phyloP scores from a whole-genome alignment of 805 yeast species.

The Kluyveromyces siamensis region DNA sequence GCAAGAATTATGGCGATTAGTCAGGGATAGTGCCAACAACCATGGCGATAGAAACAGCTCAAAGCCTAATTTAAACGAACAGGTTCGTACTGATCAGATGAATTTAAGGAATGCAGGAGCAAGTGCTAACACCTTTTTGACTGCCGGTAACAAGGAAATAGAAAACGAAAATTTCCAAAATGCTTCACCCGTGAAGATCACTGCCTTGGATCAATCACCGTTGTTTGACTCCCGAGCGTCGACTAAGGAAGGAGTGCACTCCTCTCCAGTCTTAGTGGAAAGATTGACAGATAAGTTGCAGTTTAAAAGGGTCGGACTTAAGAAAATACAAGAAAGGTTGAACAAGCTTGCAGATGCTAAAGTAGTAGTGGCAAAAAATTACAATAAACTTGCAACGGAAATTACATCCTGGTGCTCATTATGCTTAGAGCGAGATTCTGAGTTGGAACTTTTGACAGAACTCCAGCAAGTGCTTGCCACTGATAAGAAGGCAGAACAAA shows the following conservation, averaged over 20 bases:
- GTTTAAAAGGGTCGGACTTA: conserved; percentile 1
- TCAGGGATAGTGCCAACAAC: conserved; percentile 6
- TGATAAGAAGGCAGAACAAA: conserved; percentile 16
- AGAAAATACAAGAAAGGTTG: conserved; percentile 11
- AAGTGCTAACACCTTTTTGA: conserved; percentile 21
- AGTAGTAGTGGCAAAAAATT: conserved; percentile 12
- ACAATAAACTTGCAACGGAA: conserved; percentile 14
- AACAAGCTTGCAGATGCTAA: conserved; percentile 11
- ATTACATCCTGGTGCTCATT: conserved; percentile 15
- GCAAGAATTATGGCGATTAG: conserved; percentile 6
- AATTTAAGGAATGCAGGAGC: conserved; percentile 2
- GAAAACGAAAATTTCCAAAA: conserved; percentile 1
- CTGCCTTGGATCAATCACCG: conserved; percentile 7
- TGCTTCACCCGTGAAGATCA: conserved; percentile 1
- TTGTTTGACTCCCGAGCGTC: conserved; percentile 4
- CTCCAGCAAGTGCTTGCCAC: conserved; percentile 16
- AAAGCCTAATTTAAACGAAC: neutral
- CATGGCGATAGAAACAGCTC: neutral
- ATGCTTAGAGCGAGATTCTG: conserved; percentile 7
- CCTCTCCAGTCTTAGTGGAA: conserved; percentile 3
- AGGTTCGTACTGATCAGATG: neutral
- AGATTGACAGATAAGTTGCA: neutral
- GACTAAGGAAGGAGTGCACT: conserved; percentile 1
- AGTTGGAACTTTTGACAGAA: conserved; percentile 11
- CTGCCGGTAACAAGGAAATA: conserved; percentile 14